A percentile compares a stretch with the other conserved stretches of the same genome.
Conservation (phyloP, 495 filamentous ascomycete species). For the Eremomyces bilateralis region DNA sequence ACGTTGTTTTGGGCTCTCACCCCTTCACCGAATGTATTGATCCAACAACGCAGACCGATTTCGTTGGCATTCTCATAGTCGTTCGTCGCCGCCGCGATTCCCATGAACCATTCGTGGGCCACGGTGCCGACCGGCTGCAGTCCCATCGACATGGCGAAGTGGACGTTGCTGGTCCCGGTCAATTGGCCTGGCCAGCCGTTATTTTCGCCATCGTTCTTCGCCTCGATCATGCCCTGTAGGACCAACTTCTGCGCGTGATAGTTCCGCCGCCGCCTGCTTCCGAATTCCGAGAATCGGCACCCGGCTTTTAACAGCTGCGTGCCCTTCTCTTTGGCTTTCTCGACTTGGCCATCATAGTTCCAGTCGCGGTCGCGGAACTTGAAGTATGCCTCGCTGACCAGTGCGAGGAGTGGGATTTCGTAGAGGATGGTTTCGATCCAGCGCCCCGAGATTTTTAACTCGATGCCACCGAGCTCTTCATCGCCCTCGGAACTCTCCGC, state of each 20-base stretch:
- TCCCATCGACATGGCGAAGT: constrained; percentile 81
- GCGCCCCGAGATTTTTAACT: constrained; percentile 50
- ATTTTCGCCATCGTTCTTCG: constrained; percentile 11
- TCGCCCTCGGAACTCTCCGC: constrained; percentile 31
- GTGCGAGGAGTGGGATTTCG: constrained; percentile 79
- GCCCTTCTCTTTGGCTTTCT: constrained; percentile 62
- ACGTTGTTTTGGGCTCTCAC: constrained; percentile 19
- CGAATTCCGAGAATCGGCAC: constrained; percentile 85
- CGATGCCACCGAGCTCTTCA: constrained; percentile 48
- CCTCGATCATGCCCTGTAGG: constrained; percentile 50
- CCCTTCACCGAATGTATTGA: constrained; percentile 76
- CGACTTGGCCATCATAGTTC: constrained; percentile 64
- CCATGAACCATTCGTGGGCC: constrained; percentile 99
- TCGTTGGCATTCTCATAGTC: constrained; percentile 73
- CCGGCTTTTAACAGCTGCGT: constrained; percentile 53
- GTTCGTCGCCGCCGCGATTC: constrained; percentile 72
- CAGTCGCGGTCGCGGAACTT: constrained; percentile 82
- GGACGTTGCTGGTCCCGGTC: constrained; percentile 85
- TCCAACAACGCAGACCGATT: constrained; percentile 64
- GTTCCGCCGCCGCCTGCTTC: constrained; percentile 66
- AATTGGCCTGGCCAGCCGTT: constrained; percentile 45
- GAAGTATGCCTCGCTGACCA: constrained; percentile 93
- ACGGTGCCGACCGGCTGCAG: constrained; percentile 76
- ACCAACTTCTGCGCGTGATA: constrained; percentile 91
- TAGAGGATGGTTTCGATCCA: constrained; percentile 97